These are phyloP conservation scores for Aspergillus ochraceoroseus DNA, from an alignment of 2,329 filamentous ascomycete genomes.

Conservation along the genomic window DNA sequence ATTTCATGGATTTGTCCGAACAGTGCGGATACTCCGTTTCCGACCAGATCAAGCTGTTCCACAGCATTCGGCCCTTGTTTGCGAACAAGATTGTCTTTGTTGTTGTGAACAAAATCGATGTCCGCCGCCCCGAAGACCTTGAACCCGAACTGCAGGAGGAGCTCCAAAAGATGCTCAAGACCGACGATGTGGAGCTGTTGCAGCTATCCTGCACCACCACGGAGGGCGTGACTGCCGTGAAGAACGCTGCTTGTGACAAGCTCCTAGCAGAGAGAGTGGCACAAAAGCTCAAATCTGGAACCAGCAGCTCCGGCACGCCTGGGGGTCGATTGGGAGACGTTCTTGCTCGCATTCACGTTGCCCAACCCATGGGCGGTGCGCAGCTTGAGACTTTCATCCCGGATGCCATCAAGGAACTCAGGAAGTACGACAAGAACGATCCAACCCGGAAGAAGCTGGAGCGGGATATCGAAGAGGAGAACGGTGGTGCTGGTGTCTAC, in stretches of 20 bases:
- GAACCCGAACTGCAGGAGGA: slow-evolving; percentile 71
- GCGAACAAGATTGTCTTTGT: slow-evolving; percentile 96
- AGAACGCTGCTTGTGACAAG: slow-evolving; percentile 90
- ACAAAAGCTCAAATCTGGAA: slow-evolving; percentile 87
- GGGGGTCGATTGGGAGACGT: slow-evolving; percentile 83
- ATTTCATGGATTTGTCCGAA: slow-evolving; percentile 97
- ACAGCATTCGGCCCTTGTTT: slow-evolving; percentile 94
- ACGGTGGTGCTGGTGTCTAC: slow-evolving; percentile 92
- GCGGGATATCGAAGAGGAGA: slow-evolving; percentile 82
- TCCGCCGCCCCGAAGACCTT: slow-evolving; percentile 80
- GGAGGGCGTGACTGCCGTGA: slow-evolving; percentile 89
- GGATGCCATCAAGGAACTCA: slow-evolving; percentile 70
- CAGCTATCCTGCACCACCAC: slow-evolving; percentile 92
- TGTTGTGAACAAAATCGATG: slow-evolving; percentile 97
- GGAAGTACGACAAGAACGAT: slow-evolving; percentile 87
- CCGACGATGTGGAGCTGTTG: slow-evolving; percentile 85
- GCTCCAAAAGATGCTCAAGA: slow-evolving; percentile 73
- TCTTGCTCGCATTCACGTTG: slow-evolving; percentile 91
- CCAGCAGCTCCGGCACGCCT: slow-evolving; percentile 69
- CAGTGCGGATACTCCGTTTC: slow-evolving; percentile 92
- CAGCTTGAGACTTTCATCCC: slow-evolving; percentile 81
- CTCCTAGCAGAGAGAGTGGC: slow-evolving; percentile 88
- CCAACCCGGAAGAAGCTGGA: slow-evolving; percentile 76
- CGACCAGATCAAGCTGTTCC: slow-evolving; percentile 90
- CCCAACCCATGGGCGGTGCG: slow-evolving; percentile 79